These are phyloP conservation scores for Plectosphaerella plurivora DNA, from an alignment of 2,329 filamentous ascomycete genomes.

Conservation along the genomic window DNA sequence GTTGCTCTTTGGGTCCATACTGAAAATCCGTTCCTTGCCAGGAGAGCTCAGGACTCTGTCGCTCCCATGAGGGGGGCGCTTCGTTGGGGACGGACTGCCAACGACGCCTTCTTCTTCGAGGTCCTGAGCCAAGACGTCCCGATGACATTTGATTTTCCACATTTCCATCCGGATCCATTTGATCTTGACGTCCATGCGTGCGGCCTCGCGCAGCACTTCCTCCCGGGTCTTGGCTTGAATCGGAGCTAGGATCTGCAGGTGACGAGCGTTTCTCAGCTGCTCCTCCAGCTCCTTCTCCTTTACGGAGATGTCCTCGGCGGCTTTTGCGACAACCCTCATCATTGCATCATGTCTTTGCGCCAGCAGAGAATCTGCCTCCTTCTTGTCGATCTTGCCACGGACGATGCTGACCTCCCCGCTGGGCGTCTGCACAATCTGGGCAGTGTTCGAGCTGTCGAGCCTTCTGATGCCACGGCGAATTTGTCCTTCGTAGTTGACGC, in stretches of 20 bases:
- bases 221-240: conserved; percentile 89
- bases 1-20: not conserved
- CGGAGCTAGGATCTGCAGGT: conserved; percentile 82
- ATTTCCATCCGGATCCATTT: conserved; percentile 95
- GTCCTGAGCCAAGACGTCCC: conserved; percentile 81
- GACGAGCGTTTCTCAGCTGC: conserved; percentile 82
- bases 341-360: conserved; percentile 79
- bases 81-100: conserved; percentile 27
- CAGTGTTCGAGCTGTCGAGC: conserved; percentile 58
- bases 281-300: conserved; percentile 75
- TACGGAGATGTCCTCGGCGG: conserved; percentile 70
- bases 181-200: conserved; percentile 77
- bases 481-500: conserved; percentile 81
- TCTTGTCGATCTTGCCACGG: conserved; percentile 69
- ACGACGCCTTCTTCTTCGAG: conserved; percentile 66
- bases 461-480: conserved; percentile 66
- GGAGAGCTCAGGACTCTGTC: conserved; percentile 8
- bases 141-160: conserved; percentile 86
- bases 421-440: conserved; percentile 61
- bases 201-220: conserved; percentile 78
- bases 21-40: not conserved
- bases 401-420: conserved; percentile 71
- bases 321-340: conserved; percentile 75
- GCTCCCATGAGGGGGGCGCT: conserved; percentile 25
- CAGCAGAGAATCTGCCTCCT: conserved; percentile 83